These are phyloP conservation scores for Chalciporus pseudorubinellus DNA, from an alignment of 768 basidiomycete genomes.

Conservation along the genomic window DNA sequence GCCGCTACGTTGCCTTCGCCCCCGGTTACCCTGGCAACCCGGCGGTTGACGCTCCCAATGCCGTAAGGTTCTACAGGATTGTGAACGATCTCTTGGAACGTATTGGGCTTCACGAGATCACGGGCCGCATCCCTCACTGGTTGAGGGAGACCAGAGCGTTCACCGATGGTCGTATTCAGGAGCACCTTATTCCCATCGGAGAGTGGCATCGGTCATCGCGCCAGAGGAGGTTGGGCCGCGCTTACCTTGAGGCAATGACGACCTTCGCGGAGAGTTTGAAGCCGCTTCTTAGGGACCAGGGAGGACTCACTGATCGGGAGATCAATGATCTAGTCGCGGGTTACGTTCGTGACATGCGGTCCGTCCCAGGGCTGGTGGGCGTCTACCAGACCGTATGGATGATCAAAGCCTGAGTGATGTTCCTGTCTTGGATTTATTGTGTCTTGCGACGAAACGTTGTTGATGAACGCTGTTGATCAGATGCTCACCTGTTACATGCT, in stretches of 20 bases:
- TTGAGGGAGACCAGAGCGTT: slow-evolving; percentile 42
- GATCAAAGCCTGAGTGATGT: slow-evolving; percentile 21
- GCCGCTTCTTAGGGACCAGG: slow-evolving; percentile 43
- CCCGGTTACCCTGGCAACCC: slow-evolving; percentile 29
- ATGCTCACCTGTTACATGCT: background rate
- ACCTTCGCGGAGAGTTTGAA: slow-evolving; percentile 49
- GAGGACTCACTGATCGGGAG: slow-evolving; percentile 36
- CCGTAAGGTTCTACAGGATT: slow-evolving; percentile 34
- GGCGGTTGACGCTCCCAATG: slow-evolving; percentile 24
- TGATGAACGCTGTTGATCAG: background rate
- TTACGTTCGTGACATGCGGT: slow-evolving; percentile 46
- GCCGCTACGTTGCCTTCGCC: slow-evolving; percentile 40
- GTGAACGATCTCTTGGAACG: slow-evolving; percentile 40
- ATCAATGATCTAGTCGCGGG: slow-evolving; percentile 40
- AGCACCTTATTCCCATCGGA: slow-evolving; percentile 54
- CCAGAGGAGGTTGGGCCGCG: slow-evolving; percentile 40
- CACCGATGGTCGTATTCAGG: slow-evolving; percentile 34
- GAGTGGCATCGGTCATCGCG: slow-evolving; percentile 43
- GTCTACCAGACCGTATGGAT: slow-evolving; percentile 53
- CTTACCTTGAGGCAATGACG: slow-evolving; percentile 38
- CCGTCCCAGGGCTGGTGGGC: slow-evolving; percentile 45
- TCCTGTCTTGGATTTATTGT: background rate
- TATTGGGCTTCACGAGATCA: slow-evolving; percentile 40
- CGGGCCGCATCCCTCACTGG: slow-evolving; percentile 36
- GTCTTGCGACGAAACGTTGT: background rate